Conservation (phyloP, 2,329 filamentous ascomycete species). For the Cladosporium colombiae region DNA sequence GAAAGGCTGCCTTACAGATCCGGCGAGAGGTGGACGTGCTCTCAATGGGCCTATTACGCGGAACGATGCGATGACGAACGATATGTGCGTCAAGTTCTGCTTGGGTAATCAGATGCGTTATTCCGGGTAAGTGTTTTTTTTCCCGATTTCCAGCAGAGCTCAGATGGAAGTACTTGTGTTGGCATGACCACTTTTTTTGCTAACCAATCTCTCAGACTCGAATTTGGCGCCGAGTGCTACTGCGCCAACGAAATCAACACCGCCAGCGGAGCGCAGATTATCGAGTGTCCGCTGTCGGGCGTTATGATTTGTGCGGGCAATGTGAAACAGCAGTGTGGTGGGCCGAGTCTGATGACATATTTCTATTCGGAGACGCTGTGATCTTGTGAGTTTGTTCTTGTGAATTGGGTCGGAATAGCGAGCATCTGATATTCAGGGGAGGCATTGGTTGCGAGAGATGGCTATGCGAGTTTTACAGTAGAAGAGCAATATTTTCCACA, state of each 20-base stretch:
- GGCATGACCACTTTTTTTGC: neutral
- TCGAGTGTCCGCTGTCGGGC: conserved; percentile 25
- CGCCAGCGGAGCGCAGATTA: conserved; percentile 23
- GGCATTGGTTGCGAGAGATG: neutral
- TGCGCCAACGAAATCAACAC: conserved; percentile 31
- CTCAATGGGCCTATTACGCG: conserved; percentile 25
- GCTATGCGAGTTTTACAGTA: neutral
- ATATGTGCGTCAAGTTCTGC: conserved; percentile 36
- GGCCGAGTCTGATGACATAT: conserved; percentile 33
- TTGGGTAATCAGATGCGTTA: conserved; percentile 32
- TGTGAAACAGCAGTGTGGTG: conserved; percentile 34
- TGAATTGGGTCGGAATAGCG: neutral
- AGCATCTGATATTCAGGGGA: neutral
- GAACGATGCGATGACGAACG: conserved; percentile 29
- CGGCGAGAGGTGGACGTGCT: conserved; percentile 24
- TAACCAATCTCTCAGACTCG: conserved; percentile 13
- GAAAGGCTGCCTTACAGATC: conserved; percentile 31
- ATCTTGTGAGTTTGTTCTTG: too few relatives aligned
- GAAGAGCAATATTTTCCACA: neutral
- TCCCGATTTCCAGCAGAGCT: too few relatives aligned
- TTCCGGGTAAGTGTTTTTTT: conserved; percentile 29
- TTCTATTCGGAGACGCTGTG: conserved; percentile 38
- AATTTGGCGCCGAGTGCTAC: conserved; percentile 31
- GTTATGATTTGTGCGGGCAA: conserved; percentile 35
- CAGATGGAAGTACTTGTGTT: too few relatives aligned